Evolutionary conservation across 2,329 filamentous ascomycete genomes (phyloP).

Genomic region (Tolypocladium paradoxum): DNA sequence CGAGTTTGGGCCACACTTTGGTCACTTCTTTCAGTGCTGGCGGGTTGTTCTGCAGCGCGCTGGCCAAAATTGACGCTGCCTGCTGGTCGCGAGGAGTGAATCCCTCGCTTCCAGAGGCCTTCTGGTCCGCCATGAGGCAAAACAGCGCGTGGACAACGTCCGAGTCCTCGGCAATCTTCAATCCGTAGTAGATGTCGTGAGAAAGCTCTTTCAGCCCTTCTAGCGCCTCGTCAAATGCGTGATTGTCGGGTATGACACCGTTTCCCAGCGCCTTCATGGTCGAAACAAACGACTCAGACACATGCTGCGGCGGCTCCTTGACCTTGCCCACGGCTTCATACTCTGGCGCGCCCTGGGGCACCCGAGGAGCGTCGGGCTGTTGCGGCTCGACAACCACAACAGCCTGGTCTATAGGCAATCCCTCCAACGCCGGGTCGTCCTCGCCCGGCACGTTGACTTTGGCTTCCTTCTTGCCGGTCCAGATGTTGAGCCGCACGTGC

Average conservation of each 20-base stretch:
- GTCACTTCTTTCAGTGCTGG: constrained; percentile 43
- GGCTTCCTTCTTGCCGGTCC: constrained; percentile 53
- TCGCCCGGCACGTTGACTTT: constrained; percentile 53
- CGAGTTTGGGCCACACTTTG: constrained; percentile 33
- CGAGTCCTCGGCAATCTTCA: constrained; percentile 47
- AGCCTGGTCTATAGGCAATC: constrained; percentile 40
- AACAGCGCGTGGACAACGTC: constrained; percentile 44
- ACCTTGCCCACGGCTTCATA: constrained; percentile 49
- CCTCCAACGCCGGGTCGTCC: constrained; percentile 32
- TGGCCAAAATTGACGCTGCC: constrained; percentile 47
- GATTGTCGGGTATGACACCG: constrained; percentile 18
- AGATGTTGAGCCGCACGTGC: constrained; percentile 55
- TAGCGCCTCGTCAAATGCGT: constrained; percentile 38
- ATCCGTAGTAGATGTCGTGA: constrained; percentile 60
- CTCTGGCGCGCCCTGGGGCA: constrained; percentile 39
- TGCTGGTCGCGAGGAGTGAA: constrained; percentile 32
- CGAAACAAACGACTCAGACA: constrained; percentile 19
- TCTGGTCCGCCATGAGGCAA: constrained; percentile 35
- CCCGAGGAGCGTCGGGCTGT: constrained; percentile 17
- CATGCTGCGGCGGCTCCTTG: constrained; percentile 35
- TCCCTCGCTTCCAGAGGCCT: constrained; percentile 13
- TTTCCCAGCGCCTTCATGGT: constrained; percentile 40
- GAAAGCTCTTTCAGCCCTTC: constrained; percentile 51
- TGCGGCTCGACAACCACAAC: constrained; percentile 45
- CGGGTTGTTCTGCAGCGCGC: constrained; percentile 54